A percentile compares a stretch with the other conserved stretches of the same genome.
phyloP scores from a whole-genome alignment of 768 basidiomycete species.

The Mycena olivaceomarginata region DNA sequence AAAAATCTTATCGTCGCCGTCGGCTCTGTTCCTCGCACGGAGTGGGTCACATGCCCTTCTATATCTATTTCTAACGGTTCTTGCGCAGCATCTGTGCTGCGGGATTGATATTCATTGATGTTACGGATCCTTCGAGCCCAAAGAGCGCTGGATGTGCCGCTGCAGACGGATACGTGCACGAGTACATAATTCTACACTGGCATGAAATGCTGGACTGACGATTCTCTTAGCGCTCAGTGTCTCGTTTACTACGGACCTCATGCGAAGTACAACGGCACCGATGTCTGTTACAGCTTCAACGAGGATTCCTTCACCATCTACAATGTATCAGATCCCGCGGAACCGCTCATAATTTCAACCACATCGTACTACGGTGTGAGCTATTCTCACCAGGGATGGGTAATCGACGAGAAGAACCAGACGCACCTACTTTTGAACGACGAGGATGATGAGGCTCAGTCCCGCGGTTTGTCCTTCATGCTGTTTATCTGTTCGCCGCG shows the following conservation, averaged over 20 bases:
- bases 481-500: too few relatives aligned
- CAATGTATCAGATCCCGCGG: constrained; percentile 48
- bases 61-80: too few relatives aligned
- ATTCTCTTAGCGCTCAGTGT: constrained; percentile 48
- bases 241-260: constrained; percentile 53
- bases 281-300: constrained; percentile 55
- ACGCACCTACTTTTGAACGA: constrained; percentile 52
- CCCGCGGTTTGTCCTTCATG: too few relatives aligned
- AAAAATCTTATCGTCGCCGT: constrained; percentile 50
- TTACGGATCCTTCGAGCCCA: constrained; percentile 50
- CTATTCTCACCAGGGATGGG: constrained; percentile 57
- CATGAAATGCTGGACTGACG: background rate
- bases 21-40: constrained; percentile 49
- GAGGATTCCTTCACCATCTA: constrained; percentile 54
- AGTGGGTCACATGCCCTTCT: background rate
- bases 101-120: constrained; percentile 55
- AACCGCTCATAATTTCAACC: constrained; percentile 49
- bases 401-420: constrained; percentile 51
- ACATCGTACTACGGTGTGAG: constrained; percentile 52
- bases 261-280: constrained; percentile 48
- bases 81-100: constrained; percentile 39
- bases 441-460: constrained; percentile 48
- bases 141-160: constrained; percentile 46
- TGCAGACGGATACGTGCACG: constrained; percentile 56
- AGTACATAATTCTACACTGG: constrained; percentile 26